These are phyloP conservation scores for Aureobasidium sp. DNA, from an alignment of 2,329 filamentous ascomycete genomes.

Conservation along the genomic window DNA sequence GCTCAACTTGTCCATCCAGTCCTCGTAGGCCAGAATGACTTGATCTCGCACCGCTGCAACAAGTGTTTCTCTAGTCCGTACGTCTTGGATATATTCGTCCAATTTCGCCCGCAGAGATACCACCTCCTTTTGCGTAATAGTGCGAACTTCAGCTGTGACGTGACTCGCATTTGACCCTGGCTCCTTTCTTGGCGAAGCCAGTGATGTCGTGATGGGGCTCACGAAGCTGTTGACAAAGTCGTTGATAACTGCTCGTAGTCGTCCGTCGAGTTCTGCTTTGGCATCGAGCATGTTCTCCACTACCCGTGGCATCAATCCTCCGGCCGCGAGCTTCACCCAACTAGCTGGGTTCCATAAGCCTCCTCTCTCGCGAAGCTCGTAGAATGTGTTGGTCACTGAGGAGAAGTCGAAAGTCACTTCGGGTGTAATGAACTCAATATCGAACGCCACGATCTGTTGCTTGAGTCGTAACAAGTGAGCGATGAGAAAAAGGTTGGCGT, in stretches of 20 bases:
- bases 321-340: slow-evolving; percentile 45
- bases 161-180: slow-evolving; percentile 15
- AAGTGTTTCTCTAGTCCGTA: slow-evolving; percentile 56
- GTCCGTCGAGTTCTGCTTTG: slow-evolving; percentile 57
- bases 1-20: slow-evolving; percentile 50
- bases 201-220: slow-evolving; percentile 44
- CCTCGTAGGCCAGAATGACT: slow-evolving; percentile 54
- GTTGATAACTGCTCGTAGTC: slow-evolving; percentile 54
- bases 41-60: slow-evolving; percentile 57
- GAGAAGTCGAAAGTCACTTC: slow-evolving; percentile 60
- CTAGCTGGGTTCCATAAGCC: slow-evolving; percentile 57
- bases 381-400: slow-evolving; percentile 56
- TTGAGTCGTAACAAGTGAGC: slow-evolving; percentile 93
- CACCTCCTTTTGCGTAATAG: slow-evolving; percentile 49
- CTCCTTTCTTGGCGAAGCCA: slow-evolving; percentile 23
- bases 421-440: slow-evolving; percentile 69
- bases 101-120: slow-evolving; percentile 47
- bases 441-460: slow-evolving; percentile 90
- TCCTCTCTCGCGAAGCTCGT: slow-evolving; percentile 56
- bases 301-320: slow-evolving; percentile 53
- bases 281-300: slow-evolving; percentile 65
- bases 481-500: slow-evolving; percentile 85
- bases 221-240: slow-evolving; percentile 55
- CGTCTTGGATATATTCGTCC: slow-evolving; percentile 55
- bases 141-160: slow-evolving; percentile 38